Base-by-base conservation (phyloP, 2,329 filamentous ascomycete genomes). In the Coleophoma cylindrospora region DNA sequence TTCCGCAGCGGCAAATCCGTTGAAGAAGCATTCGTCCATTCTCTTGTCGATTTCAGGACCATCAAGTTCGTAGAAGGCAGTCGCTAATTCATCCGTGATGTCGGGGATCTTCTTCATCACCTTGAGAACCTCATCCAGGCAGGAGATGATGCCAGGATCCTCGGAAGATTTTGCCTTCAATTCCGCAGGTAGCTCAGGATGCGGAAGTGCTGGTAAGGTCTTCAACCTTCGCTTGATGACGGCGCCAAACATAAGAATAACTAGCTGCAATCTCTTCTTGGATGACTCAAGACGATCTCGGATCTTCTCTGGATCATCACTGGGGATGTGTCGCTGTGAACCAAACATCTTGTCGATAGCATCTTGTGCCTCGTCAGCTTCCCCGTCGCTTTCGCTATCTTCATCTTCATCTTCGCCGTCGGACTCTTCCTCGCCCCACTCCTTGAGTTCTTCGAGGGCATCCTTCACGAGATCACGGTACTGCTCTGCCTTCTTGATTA, bases 391-490 rank as follows among this genome's bases (percentile, higher is more conserved):
- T 48, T 71, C 74, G 0, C 76, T 64, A 13, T 75, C 73, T 1
- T 80, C 82, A 1, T 81, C 80, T 1, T 80, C 77, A 50, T 64
- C 70, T 46, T 72, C 74, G 1, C 82, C 82, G 3, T 81, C 79
- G 0, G 79, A 76, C 10, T 81, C 78, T 60, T 90, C 86, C 1
- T 90, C 87, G 17, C 85, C 83, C 90, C 91, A 96, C 59, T 92
- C 89, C 64, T 90, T 89, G 56, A 96, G 68, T 70, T 96, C 92
- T 54, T 88, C 81, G 58, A 95, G 80, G 0, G 90, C 87, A 70
- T 96, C 92, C 59, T 88, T 81, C 21, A 96, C 72, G 2, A 87
- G 80, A 50, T 88, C 88, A 38, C 83, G 74, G 68, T 86, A 89
- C 64, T 91, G 77, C 58, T 89, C 81, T 2, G 86, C 86, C 63